Evolutionary conservation across 163 green algal genomes (phyloP).

Genomic region (Coccomyxa subellipsoidea): DNA sequence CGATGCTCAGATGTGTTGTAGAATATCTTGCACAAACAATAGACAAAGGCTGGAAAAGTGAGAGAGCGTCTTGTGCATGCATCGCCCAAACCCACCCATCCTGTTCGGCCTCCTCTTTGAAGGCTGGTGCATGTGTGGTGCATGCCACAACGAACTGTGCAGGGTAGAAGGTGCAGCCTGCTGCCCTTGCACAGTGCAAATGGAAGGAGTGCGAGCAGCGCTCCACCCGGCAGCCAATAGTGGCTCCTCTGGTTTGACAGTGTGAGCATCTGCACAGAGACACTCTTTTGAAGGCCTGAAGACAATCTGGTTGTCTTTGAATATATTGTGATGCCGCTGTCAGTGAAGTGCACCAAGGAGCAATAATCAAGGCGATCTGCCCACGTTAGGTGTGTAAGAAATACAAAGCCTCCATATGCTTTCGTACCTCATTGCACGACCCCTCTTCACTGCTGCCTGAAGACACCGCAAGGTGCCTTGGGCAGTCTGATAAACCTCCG

Average conservation of each 20-base stretch:
- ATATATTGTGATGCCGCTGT: background rate
- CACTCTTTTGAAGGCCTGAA: background rate
- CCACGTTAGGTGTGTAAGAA: slow-evolving; percentile 1
- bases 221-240: slow-evolving; percentile 66
- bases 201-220: slow-evolving; percentile 62
- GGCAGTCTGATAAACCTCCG: slow-evolving; percentile 44
- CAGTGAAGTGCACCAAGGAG: no score
- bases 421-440: slow-evolving; percentile 12
- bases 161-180: slow-evolving; percentile 54
- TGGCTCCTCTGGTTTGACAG: slow-evolving; percentile 60
- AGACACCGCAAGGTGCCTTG: slow-evolving; percentile 10
- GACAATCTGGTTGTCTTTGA: background rate
- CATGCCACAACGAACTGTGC: slow-evolving; percentile 55
- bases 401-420: background rate
- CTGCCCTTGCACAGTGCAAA: slow-evolving; percentile 54
- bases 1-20: background rate
- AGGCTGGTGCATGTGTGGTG: slow-evolving; percentile 40
- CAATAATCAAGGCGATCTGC: background rate
- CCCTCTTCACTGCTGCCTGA: slow-evolving; percentile 10
- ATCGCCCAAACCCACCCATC: slow-evolving; percentile 1
- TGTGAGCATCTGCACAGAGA: slow-evolving; percentile 42
- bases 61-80: background rate
- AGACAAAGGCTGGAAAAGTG: background rate
- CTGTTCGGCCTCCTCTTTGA: slow-evolving; percentile 21
- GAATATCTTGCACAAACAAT: no score